Evolutionary conservation across 2,329 filamentous ascomycete genomes (phyloP).

Genomic region (Fusarium devonianum): DNA sequence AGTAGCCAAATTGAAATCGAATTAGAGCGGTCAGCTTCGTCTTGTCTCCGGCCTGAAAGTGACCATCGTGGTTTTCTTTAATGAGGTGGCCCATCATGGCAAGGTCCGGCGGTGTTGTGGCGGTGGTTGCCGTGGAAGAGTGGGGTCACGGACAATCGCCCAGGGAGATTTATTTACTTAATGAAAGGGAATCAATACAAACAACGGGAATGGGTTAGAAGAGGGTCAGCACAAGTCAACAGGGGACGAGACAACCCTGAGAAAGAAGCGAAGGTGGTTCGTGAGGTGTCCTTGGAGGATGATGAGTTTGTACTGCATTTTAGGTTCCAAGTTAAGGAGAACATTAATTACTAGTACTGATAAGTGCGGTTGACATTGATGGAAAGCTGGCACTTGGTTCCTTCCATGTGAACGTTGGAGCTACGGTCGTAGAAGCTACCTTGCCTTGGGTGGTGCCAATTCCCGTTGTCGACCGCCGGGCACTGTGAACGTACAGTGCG

Average conservation of each 20-base stretch:
- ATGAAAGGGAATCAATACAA: slow-evolving; percentile 33
- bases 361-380: too few species aligned
- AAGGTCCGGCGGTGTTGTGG: slow-evolving; percentile 24
- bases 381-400: slow-evolving; percentile 12
- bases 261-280: slow-evolving; percentile 14
- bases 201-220: slow-evolving; percentile 29
- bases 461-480: slow-evolving; percentile 23
- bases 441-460: slow-evolving; percentile 25
- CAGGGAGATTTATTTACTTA: slow-evolving; percentile 36
- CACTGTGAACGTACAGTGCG: slow-evolving; percentile 29
- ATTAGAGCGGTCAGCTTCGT: slow-evolving; percentile 23
- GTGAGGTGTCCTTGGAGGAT: slow-evolving; percentile 4
- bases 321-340: slow-evolving; percentile 11
- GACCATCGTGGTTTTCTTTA: slow-evolving; percentile 28
- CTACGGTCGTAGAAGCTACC: too few species aligned
- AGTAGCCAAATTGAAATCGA: slow-evolving; percentile 16
- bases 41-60: slow-evolving; percentile 21
- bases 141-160: slow-evolving; percentile 31
- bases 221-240: slow-evolving; percentile 23
- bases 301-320: slow-evolving; percentile 7
- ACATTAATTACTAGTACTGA: too few species aligned
- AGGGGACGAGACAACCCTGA: slow-evolving; percentile 15
- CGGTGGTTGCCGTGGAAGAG: slow-evolving; percentile 41
- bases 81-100: slow-evolving; percentile 38
- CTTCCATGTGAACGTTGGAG: slow-evolving; percentile 26